These are phyloP conservation scores for Boletus rufocinnamomeus DNA, from an alignment of 768 basidiomycete genomes.

Conservation along the genomic window DNA sequence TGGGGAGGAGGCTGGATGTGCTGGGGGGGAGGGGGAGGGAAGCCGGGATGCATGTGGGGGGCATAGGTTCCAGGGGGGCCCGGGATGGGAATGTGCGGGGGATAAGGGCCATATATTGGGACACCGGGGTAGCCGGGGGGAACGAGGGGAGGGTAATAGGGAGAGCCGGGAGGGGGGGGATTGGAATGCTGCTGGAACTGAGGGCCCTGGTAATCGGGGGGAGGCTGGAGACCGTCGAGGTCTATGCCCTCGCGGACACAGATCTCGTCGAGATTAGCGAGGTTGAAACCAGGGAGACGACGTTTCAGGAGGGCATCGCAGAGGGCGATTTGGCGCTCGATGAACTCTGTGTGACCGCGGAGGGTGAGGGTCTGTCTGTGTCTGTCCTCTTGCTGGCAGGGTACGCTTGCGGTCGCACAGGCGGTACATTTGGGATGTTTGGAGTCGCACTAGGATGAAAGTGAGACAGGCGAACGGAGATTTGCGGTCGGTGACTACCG, in stretches of 20 bases:
- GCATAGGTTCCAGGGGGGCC: constrained; percentile 47
- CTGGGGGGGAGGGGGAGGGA: constrained; percentile 50
- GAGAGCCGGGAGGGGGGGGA: constrained; percentile 31
- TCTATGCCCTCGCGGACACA: constrained; percentile 70
- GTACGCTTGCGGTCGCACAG: constrained; percentile 75
- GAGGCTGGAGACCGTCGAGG: constrained; percentile 29
- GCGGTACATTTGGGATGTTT: constrained; percentile 87
- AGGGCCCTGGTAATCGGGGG: constrained; percentile 36
- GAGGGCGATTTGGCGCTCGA: constrained; percentile 79
- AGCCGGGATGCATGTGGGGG: constrained; percentile 62
- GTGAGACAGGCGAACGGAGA: constrained; percentile 57
- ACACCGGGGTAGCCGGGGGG: constrained; percentile 45
- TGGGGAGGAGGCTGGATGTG: constrained; percentile 39
- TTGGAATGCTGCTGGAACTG: constrained; percentile 36
- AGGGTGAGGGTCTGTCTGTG: constrained; percentile 86
- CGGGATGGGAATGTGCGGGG: constrained; percentile 44
- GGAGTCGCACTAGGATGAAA: constrained; percentile 73
- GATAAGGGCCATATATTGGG: constrained; percentile 47
- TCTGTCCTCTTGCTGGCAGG: constrained; percentile 86
- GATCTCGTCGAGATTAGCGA: constrained; percentile 65
- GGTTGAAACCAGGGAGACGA: constrained; percentile 64
- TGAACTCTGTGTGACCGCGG: constrained; percentile 77
- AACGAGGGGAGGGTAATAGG: constrained; percentile 39
- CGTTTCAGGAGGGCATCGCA: constrained; percentile 80
- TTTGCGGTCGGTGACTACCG: constrained; percentile 78